Evolutionary conservation across 768 basidiomycete genomes (phyloP), one percentile per base, ranked within the genome.

Genomic region (Xerocomus brunneocitrinus): DNA sequence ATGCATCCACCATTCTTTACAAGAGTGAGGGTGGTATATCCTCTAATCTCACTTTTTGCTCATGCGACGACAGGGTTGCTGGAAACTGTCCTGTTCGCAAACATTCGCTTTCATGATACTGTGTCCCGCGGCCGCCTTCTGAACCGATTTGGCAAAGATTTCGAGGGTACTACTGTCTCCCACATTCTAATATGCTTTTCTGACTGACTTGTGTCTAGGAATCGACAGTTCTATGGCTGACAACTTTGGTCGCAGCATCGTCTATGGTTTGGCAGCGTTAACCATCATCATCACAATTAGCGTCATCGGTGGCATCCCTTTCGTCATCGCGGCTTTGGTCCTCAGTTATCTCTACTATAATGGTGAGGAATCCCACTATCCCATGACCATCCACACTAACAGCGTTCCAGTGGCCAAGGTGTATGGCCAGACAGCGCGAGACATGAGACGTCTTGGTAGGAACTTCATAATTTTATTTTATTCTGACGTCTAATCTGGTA

Each of bases 91-190:
- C 73, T 97, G 1, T 94, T 94, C 62, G 90, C 93, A 8, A 82
- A 91, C 43, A 85, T 95, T 52, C 82, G 93, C 39, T 95, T 97
- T 77, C 94, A 95, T 60, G 94, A 97, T 63, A 97, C 93, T 0
- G 81, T 91, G 2, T 90, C 87, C 47, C 82, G 91, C 35, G 94
- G 94, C 5, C 82, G 92, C 2, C 72, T 90, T 9, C 69, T 94
- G 35, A 91, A 94, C 59, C 76, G 91, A 43, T 88, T 89, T 57
- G 92, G 93, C 40, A 95, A 95, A 67, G 93, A 95, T 65, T 89
- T 95, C 52, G 91, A 94, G 73, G 88, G 78, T 71, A 52, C 28
- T 55, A 36, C 9, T 38, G 4, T 22, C 24, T 19, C 32, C 14
- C 13, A 25, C 19, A 3, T 19, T 7, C 13, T 27, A 30, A 9